Percentiles rank a stretch among this genome's conserved stretches.
These are phyloP conservation scores for Polymyxa betae DNA, from an alignment of 208 protist genomes.

Conservation along the genomic window DNA sequence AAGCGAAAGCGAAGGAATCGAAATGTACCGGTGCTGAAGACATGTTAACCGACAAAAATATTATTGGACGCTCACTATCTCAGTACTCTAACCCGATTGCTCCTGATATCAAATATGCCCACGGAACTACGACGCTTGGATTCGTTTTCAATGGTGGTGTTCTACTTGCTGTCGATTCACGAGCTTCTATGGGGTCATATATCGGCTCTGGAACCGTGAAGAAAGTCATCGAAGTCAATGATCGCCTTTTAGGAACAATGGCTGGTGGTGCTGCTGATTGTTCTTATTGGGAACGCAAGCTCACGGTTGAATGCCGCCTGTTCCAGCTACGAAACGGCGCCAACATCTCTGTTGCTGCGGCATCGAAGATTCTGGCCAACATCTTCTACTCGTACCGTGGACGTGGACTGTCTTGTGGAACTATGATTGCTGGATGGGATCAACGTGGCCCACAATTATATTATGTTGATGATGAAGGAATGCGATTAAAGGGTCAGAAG, in stretches of 20 bases:
- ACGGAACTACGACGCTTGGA: constrained; percentile 98
- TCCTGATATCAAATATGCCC: constrained; percentile 70
- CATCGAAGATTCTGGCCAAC: constrained; percentile 98
- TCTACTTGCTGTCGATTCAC: constrained; percentile 98
- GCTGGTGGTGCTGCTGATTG: constrained; percentile 99
- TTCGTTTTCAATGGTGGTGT: constrained; percentile 97
- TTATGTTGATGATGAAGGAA: constrained; percentile 99
- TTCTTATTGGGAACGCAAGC: constrained; percentile 97
- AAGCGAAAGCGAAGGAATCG: background rate
- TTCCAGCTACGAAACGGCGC: constrained; percentile 87
- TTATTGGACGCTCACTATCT: background rate
- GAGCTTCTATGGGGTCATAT: constrained; percentile 95
- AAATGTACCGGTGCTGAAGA: background rate
- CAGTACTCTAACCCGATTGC: background rate
- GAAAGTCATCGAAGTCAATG: constrained; percentile 99
- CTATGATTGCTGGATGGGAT: constrained; percentile 75
- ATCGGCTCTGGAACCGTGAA: constrained; percentile 98
- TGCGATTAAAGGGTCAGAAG: constrained; percentile 91
- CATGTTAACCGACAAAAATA: too few species aligned
- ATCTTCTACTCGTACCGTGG: constrained; percentile 98
- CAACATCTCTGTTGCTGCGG: constrained; percentile 96
- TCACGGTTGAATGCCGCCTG: constrained; percentile 75
- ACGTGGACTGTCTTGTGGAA: constrained; percentile 91
- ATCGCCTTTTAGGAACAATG: constrained; percentile 98
- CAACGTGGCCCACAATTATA: constrained; percentile 91